A percentile compares a stretch with the other conserved stretches of the same genome.
These are phyloP conservation scores for Spatholobus suberectus DNA, from an alignment of 306 rosid genomes.

Conservation along the genomic window DNA sequence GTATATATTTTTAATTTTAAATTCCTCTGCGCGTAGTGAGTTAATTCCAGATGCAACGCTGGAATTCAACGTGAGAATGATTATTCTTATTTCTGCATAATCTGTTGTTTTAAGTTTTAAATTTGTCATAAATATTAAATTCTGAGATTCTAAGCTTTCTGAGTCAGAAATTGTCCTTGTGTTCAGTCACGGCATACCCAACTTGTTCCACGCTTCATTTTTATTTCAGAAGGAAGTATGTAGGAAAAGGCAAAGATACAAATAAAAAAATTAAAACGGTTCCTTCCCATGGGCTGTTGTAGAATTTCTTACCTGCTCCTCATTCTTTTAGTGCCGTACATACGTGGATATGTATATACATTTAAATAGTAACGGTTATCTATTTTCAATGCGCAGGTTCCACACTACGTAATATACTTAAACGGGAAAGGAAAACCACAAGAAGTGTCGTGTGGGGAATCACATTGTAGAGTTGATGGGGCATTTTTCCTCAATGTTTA, in stretches of 20 bases:
- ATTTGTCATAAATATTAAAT: slow-evolving; percentile 48
- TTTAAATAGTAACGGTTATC: not conserved
- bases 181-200: slow-evolving; percentile 53
- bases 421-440: slow-evolving; percentile 21
- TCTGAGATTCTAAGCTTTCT: slow-evolving; percentile 66
- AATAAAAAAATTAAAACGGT: slow-evolving; percentile 22
- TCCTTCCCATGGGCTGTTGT: slow-evolving; percentile 42
- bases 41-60: slow-evolving; percentile 28
- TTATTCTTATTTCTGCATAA: slow-evolving; percentile 46
- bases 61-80: slow-evolving; percentile 47
- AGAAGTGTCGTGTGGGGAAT: not conserved
- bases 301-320: slow-evolving; percentile 49
- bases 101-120: slow-evolving; percentile 38
- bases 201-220: slow-evolving; percentile 50
- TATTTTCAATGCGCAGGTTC: slow-evolving; percentile 47
- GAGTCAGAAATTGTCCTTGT: slow-evolving; percentile 72
- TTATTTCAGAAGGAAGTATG: slow-evolving; percentile 43
- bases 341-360: not conserved
- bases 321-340: slow-evolving; percentile 23
- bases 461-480: slow-evolving; percentile 55
- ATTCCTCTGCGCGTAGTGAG: slow-evolving; percentile 12
- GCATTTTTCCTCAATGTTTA: slow-evolving; percentile 78
- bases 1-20: not conserved
- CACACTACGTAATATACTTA: not conserved
- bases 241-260: slow-evolving; percentile 12